phyloP scores from a whole-genome alignment of 116 monocot species.

The Cymodocea nodosa region DNA sequence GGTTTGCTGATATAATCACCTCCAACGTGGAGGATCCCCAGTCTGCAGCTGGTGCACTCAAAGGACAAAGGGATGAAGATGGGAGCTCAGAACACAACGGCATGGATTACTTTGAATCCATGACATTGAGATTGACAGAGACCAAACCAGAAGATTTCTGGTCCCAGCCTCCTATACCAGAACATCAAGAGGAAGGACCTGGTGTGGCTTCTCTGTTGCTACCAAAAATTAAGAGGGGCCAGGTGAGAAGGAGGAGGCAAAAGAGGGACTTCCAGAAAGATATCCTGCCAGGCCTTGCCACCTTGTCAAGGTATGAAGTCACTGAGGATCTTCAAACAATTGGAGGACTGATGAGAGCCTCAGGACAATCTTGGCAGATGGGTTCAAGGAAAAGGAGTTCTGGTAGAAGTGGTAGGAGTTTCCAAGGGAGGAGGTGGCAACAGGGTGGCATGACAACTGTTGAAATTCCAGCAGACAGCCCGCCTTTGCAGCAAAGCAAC shows the following conservation, averaged over 20 bases:
- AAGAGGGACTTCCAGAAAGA: constrained; percentile 71
- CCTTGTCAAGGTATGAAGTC: constrained; percentile 48
- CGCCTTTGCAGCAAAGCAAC: constrained; percentile 4
- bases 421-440: constrained; percentile 9
- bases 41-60: background rate
- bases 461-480: constrained; percentile 5
- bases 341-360: constrained; percentile 33
- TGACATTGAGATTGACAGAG: constrained; percentile 46
- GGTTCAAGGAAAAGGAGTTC: constrained; percentile 9
- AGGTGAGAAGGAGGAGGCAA: constrained; percentile 37
- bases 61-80: background rate
- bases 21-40: constrained; percentile 5
- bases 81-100: constrained; percentile 13
- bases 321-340: constrained; percentile 60
- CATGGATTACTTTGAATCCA: constrained; percentile 43
- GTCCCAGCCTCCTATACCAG: constrained; percentile 4
- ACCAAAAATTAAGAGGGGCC: constrained; percentile 27
- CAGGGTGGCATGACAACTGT: background rate
- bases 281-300: constrained; percentile 54
- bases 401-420: constrained; percentile 10
- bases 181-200: constrained; percentile 11
- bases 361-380: constrained; percentile 22
- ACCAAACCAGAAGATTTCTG: constrained; percentile 21
- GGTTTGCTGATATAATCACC: constrained; percentile 33
- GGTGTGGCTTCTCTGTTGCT: constrained; percentile 17